Evolutionary conservation across 2,329 filamentous ascomycete genomes (phyloP), one percentile per base, ranked within the genome.

Genomic region (Pseudogymnoascus destructans): DNA sequence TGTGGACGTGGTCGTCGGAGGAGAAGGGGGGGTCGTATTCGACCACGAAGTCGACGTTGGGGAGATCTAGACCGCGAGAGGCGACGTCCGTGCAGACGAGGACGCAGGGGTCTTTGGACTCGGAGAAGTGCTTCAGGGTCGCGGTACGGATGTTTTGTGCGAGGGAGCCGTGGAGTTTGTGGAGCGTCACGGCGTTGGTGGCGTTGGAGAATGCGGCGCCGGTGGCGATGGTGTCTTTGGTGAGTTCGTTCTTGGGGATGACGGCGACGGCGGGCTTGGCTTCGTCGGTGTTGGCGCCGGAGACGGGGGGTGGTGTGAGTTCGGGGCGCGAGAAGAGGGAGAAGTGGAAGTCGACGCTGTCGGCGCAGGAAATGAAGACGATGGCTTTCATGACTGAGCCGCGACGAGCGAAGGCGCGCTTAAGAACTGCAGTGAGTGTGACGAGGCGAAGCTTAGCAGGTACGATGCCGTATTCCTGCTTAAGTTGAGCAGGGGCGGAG

Each of bases 21-120:
- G 87, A 89, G 72, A 97, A 97, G 2, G 93, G 89, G 0, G 93
- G 91, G 68, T 98, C 93, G 69, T 95, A 97, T 70, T 98, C 93
- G 59, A 98, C 81, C 55, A 98, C 90, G 17, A 96, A 78, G 70
- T 98, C 93, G 57, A 98, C 89, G 56, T 93, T 92, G 0, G 92
- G 92, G 13, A 98, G 81, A 75, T 98, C 93, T 40, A 98, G 83
- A 74, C 93, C 93, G 68, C 93, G 89, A 17, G 93, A 93, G 10
- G 93, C 89, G 56, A 98, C 93, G 68, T 98, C 93, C 1, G 93
- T 98, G 65, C 91, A 95, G 63, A 98, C 81, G 13, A 98, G 79
- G 3, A 98, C 82, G 0, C 87, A 85, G 0, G 92, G 86, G 17
- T 87, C 81, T 25, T 79, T 81, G 68, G 83, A 86, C 40, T 78